Evolutionary conservation across 352 stramenopile genomes (phyloP).

Genomic region (Peronospora destructor): DNA sequence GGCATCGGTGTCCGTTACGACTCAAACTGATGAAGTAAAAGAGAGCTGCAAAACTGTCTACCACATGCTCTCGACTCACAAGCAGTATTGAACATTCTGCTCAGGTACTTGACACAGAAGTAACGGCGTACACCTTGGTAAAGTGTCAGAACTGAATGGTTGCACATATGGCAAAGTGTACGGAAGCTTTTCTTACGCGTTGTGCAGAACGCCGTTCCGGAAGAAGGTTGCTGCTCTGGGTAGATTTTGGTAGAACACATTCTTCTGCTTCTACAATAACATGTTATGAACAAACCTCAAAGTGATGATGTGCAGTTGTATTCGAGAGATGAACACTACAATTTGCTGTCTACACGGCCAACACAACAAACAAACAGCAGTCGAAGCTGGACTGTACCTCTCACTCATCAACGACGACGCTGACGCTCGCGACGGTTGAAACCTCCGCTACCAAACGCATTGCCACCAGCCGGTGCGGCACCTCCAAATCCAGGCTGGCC

Average conservation of each 20-base stretch:
- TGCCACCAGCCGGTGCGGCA: constrained; percentile 2
- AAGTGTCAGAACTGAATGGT: too few species aligned
- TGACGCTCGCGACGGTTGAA: constrained; percentile 14
- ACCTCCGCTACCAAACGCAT: constrained; percentile 5
- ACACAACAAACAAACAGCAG: constrained; percentile 1
- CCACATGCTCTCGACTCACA: too few species aligned
- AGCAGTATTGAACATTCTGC: too few species aligned
- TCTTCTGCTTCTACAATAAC: not conserved
- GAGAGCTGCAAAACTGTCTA: too few species aligned
- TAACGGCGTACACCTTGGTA: too few species aligned
- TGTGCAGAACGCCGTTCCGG: too few species aligned
- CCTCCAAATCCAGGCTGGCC: constrained; percentile 5
- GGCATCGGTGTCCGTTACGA: too few species aligned
- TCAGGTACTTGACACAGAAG: too few species aligned
- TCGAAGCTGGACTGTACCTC: not conserved
- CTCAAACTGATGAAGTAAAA: too few species aligned
- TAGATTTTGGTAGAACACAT: not conserved
- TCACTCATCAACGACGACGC: constrained; percentile 7
- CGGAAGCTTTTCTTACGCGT: too few species aligned
- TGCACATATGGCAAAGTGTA: too few species aligned
- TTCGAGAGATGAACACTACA: constrained; percentile 1
- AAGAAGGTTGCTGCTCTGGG: too few species aligned
- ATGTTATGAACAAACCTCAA: not conserved
- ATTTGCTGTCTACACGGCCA: not conserved
- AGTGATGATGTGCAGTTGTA: not conserved